phyloP scores from a whole-genome alignment of 129 eudicot genomes.

The Helichrysum umbraculigerum region DNA sequence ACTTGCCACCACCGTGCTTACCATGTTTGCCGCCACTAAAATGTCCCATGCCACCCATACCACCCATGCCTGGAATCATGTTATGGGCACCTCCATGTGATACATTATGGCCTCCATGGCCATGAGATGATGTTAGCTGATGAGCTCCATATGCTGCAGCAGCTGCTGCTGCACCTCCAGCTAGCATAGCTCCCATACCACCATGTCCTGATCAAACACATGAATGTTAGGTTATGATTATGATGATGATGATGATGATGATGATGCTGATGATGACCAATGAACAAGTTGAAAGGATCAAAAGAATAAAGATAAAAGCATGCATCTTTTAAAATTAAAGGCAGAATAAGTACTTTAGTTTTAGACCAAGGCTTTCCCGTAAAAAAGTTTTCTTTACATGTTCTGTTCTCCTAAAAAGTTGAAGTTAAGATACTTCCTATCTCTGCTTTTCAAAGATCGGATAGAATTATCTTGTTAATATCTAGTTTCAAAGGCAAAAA shows the following conservation, averaged over 20 bases:
- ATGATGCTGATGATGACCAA: not conserved
- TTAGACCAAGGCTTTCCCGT: conserved; percentile 20
- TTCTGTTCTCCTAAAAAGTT: conserved; percentile 4
- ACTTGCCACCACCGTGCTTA: conserved; percentile 57
- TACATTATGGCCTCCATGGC: conserved; percentile 27
- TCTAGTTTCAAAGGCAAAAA: not conserved
- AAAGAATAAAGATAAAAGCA: conserved; percentile 13
- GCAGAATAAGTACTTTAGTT: conserved; percentile 19
- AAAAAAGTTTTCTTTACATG: not conserved
- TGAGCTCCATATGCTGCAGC: conserved; percentile 68
- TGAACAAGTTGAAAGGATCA: not conserved
- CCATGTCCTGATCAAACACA: conserved; percentile 42
- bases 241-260: not conserved
- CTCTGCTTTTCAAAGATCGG: not conserved
- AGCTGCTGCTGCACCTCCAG: conserved; percentile 78
- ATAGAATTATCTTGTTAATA: not conserved
- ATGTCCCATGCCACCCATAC: conserved; percentile 48
- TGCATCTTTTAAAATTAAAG: conserved; percentile 7
- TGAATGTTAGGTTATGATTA: not conserved
- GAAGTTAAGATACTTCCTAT: not conserved
- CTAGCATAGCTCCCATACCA: conserved; percentile 49
- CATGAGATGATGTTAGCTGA: conserved; percentile 38
- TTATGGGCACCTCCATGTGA: conserved; percentile 20
- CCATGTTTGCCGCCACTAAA: conserved; percentile 46
- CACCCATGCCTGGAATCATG: conserved; percentile 28